phyloP scores from a whole-genome alignment of 1,139 yeast species.

The Sugiyamaella castrensis region DNA sequence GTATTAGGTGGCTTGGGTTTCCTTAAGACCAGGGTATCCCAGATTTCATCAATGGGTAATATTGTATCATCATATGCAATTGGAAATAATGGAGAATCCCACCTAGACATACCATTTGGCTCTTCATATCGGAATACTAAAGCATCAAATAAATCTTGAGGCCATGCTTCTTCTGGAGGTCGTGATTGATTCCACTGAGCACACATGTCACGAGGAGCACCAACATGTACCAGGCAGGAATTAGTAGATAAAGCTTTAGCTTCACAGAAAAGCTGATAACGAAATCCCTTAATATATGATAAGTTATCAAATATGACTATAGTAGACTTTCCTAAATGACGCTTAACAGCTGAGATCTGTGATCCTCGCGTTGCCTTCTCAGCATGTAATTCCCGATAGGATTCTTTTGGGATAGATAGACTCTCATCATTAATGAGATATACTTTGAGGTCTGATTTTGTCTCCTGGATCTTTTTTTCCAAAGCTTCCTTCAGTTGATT shows the following conservation, averaged over 20 bases:
- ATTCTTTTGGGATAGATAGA: slow-evolving; percentile 65
- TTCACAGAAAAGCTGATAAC: slow-evolving; percentile 92
- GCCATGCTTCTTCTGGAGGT: slow-evolving; percentile 52
- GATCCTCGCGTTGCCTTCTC: slow-evolving; percentile 83
- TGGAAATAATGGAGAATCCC: slow-evolving; percentile 93
- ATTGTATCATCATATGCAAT: slow-evolving; percentile 52
- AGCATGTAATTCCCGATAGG: slow-evolving; percentile 48
- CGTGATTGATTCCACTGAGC: slow-evolving; percentile 55
- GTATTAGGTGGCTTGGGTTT: slow-evolving; percentile 50
- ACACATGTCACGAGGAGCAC: slow-evolving; percentile 63
- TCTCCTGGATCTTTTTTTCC: slow-evolving; percentile 46
- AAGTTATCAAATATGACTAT: slow-evolving; percentile 82
- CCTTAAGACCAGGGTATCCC: slow-evolving; percentile 64
- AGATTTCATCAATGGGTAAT: slow-evolving; percentile 64
- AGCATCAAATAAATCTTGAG: slow-evolving; percentile 60
- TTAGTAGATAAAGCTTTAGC: slow-evolving; percentile 82
- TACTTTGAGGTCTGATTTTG: slow-evolving; percentile 51
- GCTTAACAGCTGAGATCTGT: slow-evolving; percentile 84
- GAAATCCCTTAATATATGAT: slow-evolving; percentile 90
- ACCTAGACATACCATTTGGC: slow-evolving; percentile 78
- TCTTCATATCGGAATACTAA: slow-evolving; percentile 87
- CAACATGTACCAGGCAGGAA: slow-evolving; percentile 76
- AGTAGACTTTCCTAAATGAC: slow-evolving; percentile 65
- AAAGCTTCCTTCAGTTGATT: slow-evolving; percentile 49
- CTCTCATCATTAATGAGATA: slow-evolving; percentile 74